Evolutionary conservation across 2,329 filamentous ascomycete genomes (phyloP).

Genomic region (Meredithiella fracta): DNA sequence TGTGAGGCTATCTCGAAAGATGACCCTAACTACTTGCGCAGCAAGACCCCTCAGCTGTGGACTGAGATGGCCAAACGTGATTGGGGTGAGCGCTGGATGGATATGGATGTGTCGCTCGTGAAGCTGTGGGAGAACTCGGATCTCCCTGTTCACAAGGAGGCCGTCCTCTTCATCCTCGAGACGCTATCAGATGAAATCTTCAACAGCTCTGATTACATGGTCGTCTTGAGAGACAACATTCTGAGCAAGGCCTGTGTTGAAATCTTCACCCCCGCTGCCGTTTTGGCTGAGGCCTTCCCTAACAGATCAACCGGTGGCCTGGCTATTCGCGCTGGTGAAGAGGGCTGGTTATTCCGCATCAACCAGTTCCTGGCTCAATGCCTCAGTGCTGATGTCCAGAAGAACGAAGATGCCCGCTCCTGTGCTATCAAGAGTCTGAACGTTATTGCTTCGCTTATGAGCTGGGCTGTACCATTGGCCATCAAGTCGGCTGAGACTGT

Average conservation of each 20-base stretch:
- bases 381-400: conserved; percentile 46
- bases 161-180: conserved; percentile 79
- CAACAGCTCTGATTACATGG: conserved; percentile 73
- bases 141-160: conserved; percentile 53
- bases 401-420: conserved; percentile 48
- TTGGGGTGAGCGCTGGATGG: conserved; percentile 85
- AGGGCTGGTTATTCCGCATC: conserved; percentile 76
- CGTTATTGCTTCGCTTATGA: conserved; percentile 61
- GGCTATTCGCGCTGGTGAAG: conserved; percentile 57
- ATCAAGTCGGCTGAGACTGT: conserved; percentile 57
- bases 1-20: conserved; percentile 52
- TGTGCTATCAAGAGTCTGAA: conserved; percentile 64
- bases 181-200: conserved; percentile 90
- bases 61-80: conserved; percentile 83
- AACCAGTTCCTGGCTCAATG: conserved; percentile 60
- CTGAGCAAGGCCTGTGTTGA: conserved; percentile 84
- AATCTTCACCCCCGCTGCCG: conserved; percentile 67
- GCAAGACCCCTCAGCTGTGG: conserved; percentile 91
- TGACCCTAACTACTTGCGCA: conserved; percentile 71
- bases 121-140: conserved; percentile 62
- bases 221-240: conserved; percentile 64
- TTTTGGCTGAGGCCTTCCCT: conserved; percentile 61
- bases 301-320: conserved; percentile 46
- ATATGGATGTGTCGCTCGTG: conserved; percentile 77
- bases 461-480: conserved; percentile 76